Evolutionary conservation across 2,329 filamentous ascomycete genomes (phyloP).

Genomic region (Harringtonia lauricola): DNA sequence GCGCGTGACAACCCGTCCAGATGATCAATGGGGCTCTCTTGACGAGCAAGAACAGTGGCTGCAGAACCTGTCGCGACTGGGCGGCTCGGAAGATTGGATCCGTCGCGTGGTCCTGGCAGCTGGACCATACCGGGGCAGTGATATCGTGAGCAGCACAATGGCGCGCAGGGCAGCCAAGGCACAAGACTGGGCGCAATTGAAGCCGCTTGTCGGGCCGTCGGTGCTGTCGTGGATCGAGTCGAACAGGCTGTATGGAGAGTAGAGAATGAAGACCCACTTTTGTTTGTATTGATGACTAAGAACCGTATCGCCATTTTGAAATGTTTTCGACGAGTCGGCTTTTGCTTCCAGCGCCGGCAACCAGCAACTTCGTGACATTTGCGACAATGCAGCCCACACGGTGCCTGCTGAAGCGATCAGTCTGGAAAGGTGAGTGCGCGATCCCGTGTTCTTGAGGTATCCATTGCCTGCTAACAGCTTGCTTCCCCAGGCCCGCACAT

Average conservation of each 20-base stretch:
- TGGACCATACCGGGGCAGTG: conserved; percentile 28
- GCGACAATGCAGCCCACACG: conserved; percentile 57
- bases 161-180: conserved; percentile 45
- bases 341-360: no score
- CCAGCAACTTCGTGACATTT: no score
- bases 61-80: conserved; percentile 30
- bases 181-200: conserved; percentile 34
- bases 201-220: conserved; percentile 40
- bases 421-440: conserved; percentile 70
- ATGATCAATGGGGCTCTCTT: conserved; percentile 47
- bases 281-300: no score
- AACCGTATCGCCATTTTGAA: no score
- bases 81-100: conserved; percentile 44
- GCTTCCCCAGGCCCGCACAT: conserved; percentile 34
- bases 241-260: conserved; percentile 32
- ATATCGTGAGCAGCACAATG: conserved; percentile 46
- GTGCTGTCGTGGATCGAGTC: conserved; percentile 48
- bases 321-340: no score
- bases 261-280: no score
- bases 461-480: conserved; percentile 11
- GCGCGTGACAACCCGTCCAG: conserved; percentile 52
- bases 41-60: conserved; percentile 45
- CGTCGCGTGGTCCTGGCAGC: conserved; percentile 48
- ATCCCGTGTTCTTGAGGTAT: background rate
- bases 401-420: conserved; percentile 60